phyloP scores from a whole-genome alignment of 1,139 yeast species.

The Saccharomyces hybrid region DNA sequence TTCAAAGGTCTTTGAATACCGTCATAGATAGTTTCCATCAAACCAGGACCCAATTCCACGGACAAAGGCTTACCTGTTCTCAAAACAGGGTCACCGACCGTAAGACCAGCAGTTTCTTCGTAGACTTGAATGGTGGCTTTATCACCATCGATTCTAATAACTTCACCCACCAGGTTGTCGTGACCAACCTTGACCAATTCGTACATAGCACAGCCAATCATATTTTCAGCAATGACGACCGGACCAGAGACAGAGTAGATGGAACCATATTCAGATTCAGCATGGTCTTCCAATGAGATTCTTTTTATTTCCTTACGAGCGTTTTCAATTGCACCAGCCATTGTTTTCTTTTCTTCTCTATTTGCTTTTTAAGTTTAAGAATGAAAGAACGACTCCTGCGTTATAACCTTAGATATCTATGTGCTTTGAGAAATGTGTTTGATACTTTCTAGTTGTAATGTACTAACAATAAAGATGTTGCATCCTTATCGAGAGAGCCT shows the following conservation, averaged over 20 bases:
- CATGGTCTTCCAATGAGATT: constrained; percentile 67
- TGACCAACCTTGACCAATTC: constrained; percentile 97
- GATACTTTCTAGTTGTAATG: background rate
- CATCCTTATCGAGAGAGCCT: background rate
- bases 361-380: background rate
- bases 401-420: background rate
- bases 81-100: constrained; percentile 96
- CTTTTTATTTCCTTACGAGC: constrained; percentile 92
- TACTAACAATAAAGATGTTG: background rate
- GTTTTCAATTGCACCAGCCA: constrained; percentile 95
- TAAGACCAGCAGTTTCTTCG: constrained; percentile 98
- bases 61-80: constrained; percentile 97
- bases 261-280: constrained; percentile 75
- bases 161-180: constrained; percentile 94
- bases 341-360: constrained; percentile 9
- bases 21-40: constrained; percentile 97
- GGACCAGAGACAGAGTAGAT: constrained; percentile 96
- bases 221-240: constrained; percentile 92
- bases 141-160: constrained; percentile 90
- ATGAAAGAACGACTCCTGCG: background rate
- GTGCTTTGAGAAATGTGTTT: background rate
- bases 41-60: constrained; percentile 97
- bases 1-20: constrained; percentile 98
- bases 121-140: constrained; percentile 97
- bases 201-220: constrained; percentile 99